These are phyloP conservation scores for Trifolium repens DNA, from an alignment of 306 rosid species.

Conservation along the genomic window DNA sequence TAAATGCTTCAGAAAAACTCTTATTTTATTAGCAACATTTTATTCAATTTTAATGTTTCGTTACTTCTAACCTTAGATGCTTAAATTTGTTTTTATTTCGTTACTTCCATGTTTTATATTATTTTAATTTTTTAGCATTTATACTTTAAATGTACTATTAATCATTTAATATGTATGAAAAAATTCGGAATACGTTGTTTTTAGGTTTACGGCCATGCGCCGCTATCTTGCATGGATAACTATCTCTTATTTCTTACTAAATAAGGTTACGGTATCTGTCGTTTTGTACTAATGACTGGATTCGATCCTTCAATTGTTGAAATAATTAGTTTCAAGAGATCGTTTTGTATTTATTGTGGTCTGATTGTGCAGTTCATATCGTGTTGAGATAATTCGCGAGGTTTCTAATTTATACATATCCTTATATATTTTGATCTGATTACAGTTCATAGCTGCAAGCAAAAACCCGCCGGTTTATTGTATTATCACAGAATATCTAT, in stretches of 20 bases:
- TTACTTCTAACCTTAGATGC: too few relatives aligned
- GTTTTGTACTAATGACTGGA: conserved; percentile 5
- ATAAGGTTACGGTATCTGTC: conserved; percentile 11
- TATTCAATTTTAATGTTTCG: too few relatives aligned
- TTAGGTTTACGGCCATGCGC: neutral
- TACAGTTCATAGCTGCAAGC: conserved; percentile 87
- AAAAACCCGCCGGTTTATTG: conserved; percentile 82
- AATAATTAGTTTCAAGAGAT: neutral
- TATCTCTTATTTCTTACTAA: conserved; percentile 7
- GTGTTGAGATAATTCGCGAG: conserved; percentile 5
- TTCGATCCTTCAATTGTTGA: conserved; percentile 12
- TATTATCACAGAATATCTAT: conserved; percentile 80
- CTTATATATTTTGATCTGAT: conserved; percentile 44
- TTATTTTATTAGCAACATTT: neutral
- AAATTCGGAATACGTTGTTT: neutral
- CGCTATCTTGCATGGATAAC: neutral
- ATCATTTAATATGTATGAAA: neutral
- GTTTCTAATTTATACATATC: conserved; percentile 12
- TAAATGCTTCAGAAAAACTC: neutral
- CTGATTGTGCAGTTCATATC: conserved; percentile 51
- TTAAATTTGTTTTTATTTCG: neutral
- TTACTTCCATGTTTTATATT: neutral
- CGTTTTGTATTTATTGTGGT: conserved; percentile 33
- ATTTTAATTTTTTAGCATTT: neutral
- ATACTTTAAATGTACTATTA: too few relatives aligned